phyloP scores from a whole-genome alignment of 305 asterid species.

The Salvia sclarea region DNA sequence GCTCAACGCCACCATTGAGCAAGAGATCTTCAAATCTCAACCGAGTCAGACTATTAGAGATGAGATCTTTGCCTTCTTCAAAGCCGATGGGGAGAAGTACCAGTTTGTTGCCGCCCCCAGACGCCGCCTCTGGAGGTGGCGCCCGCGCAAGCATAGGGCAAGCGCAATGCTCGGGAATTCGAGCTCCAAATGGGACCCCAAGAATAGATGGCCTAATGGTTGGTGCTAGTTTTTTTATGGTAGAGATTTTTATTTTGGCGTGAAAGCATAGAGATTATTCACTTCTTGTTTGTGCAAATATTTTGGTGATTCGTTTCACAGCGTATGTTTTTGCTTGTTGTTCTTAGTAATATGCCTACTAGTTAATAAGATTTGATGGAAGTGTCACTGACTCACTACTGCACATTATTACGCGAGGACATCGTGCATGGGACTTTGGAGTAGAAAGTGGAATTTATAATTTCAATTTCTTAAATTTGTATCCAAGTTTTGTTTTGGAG shows the following conservation, averaged over 20 bases:
- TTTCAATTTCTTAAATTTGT: too few species aligned
- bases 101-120: slow-evolving; percentile 19
- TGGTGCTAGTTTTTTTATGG: slow-evolving; percentile 48
- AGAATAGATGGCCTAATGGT: slow-evolving; percentile 77
- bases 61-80: slow-evolving; percentile 33
- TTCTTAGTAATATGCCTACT: too few species aligned
- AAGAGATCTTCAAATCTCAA: slow-evolving; percentile 38
- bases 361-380: too few species aligned
- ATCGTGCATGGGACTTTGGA: too few species aligned
- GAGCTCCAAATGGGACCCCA: slow-evolving; percentile 39
- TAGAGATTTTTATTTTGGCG: not conserved
- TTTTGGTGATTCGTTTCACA: not conserved
- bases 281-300: not conserved
- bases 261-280: not conserved
- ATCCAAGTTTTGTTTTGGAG: too few species aligned
- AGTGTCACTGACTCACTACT: too few species aligned
- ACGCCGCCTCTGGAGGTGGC: slow-evolving; percentile 43
- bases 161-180: slow-evolving; percentile 26
- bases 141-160: slow-evolving; percentile 27
- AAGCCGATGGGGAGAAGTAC: slow-evolving; percentile 28
- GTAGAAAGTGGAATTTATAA: too few species aligned
- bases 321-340: not conserved
- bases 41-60: slow-evolving; percentile 32
- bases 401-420: too few species aligned
- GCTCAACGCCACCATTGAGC: slow-evolving; percentile 43